Evolutionary conservation across 805 yeast genomes (phyloP), one percentile per base, ranked within the genome.

Genomic region (Hagleromyces aurorensis): DNA sequence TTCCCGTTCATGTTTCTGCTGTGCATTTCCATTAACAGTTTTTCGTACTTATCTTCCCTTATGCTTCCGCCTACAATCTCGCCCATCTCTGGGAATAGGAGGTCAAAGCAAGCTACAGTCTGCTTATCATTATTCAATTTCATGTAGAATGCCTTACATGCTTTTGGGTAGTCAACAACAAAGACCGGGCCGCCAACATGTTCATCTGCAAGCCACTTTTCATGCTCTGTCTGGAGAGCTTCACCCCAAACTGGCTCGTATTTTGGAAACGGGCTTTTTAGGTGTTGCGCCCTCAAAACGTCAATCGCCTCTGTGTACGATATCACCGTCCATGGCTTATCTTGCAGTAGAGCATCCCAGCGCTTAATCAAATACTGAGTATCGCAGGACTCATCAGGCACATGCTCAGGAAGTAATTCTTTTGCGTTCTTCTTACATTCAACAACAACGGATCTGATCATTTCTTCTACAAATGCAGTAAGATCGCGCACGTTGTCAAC

Each of bases 61-160:
- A 91, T 43, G 1, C 96, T 85, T 0, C 99, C 99, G 2, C 99
- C 99, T 6, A 84, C 77, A 10, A 91, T 61, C 53, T 91, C 99
- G 14, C 97, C 99, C 33, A 91, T 69, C 12, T 78, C 89, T 0
- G 99, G 98, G 12, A 89, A 71, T 4, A 91, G 58, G 27, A 91
- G 64, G 50, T 91, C 99, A 49, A 75, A 91, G 47, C 97, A 87
- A 0, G 82, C 94, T 2, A 84, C 96, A 0, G 95, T 85, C 5
- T 57, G 51, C 0, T 48, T 43, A 30, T 60, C 65, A 29, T 28
- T 27, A 13, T 74, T 70, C 16, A 56, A 52, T 32, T 76, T 78
- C 99, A 91, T 91, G 61, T 91, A 91, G 50, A 91, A 91, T 1
- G 98, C 94, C 51, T 91, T 91, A 38, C 75, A 71, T 3, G 50